Conservation (phyloP, 2,329 filamentous ascomycete species). For the Fusarium secorum region DNA sequence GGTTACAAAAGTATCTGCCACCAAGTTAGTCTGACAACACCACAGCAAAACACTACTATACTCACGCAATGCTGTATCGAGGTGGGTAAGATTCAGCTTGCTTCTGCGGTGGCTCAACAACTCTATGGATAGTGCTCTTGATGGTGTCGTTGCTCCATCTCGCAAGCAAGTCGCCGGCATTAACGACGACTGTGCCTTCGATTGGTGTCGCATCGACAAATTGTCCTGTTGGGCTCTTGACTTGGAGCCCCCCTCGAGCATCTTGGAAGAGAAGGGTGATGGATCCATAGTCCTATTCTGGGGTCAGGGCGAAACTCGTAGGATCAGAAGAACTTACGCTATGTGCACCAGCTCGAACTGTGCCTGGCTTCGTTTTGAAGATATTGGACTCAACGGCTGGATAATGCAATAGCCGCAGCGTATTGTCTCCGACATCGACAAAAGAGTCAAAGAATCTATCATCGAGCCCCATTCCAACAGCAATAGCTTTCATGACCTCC, state of each 20-base stretch:
- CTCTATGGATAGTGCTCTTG: slow-evolving; percentile 87
- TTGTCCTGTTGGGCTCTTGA: slow-evolving; percentile 73
- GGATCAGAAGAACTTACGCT: slow-evolving; percentile 51
- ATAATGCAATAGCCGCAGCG: slow-evolving; percentile 78
- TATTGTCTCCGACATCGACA: slow-evolving; percentile 75
- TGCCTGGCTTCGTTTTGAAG: slow-evolving; percentile 71
- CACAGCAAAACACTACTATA: slow-evolving; percentile 10
- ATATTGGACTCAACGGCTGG: slow-evolving; percentile 71
- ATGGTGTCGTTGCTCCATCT: slow-evolving; percentile 93
- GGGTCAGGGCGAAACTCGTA: neutral
- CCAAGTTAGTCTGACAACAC: neutral
- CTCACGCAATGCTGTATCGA: slow-evolving; percentile 83
- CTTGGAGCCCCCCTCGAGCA: slow-evolving; percentile 62
- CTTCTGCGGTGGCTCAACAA: slow-evolving; percentile 80
- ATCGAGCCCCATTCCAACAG: slow-evolving; percentile 78
- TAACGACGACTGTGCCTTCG: slow-evolving; percentile 81
- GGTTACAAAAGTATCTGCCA: slow-evolving; percentile 82
- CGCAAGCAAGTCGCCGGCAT: slow-evolving; percentile 85
- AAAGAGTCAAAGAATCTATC: slow-evolving; percentile 79
- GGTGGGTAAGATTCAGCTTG: slow-evolving; percentile 70
- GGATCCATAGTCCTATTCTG: slow-evolving; percentile 61
- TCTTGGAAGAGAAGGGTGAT: slow-evolving; percentile 72
- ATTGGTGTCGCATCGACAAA: slow-evolving; percentile 89
- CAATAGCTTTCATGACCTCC: slow-evolving; percentile 84
- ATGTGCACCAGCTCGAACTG: slow-evolving; percentile 81